phyloP scores from a whole-genome alignment of 1,139 yeast genomes.

The Neolecta irregularis region DNA sequence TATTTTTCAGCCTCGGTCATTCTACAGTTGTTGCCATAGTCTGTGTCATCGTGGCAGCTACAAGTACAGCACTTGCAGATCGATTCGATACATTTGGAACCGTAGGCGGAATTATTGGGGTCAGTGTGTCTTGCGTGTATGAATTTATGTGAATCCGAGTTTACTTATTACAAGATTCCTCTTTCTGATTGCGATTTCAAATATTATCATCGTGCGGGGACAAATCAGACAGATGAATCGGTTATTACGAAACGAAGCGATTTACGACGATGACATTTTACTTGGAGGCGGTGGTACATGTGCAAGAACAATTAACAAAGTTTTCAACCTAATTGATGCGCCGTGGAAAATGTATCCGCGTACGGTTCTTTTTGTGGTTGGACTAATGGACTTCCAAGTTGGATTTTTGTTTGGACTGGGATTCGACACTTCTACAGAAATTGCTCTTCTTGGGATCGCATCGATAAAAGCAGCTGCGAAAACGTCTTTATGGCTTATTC shows the following conservation, averaged over 20 bases:
- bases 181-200: conserved; percentile 8
- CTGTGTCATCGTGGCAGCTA: conserved; percentile 11
- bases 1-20: conserved; percentile 11
- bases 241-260: neutral
- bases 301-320: conserved; percentile 3
- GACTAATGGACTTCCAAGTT: no score
- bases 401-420: conserved; percentile 14
- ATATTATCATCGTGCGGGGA: conserved; percentile 4
- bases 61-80: conserved; percentile 11
- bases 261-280: neutral
- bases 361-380: no score
- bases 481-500: conserved; percentile 9
- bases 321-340: conserved; percentile 9
- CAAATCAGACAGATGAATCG: conserved; percentile 1
- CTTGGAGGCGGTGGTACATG: neutral
- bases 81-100: conserved; percentile 5
- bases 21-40: conserved; percentile 11
- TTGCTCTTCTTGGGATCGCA: conserved; percentile 12
- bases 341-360: conserved; percentile 13
- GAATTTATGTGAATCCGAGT: no score
- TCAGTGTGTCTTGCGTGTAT: conserved; percentile 7
- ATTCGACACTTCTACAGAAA: conserved; percentile 12
- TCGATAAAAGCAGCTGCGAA: conserved; percentile 8
- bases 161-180: no score
- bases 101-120: conserved; percentile 12